phyloP scores from a whole-genome alignment of 306 rosid species.

The Vigna mungo region DNA sequence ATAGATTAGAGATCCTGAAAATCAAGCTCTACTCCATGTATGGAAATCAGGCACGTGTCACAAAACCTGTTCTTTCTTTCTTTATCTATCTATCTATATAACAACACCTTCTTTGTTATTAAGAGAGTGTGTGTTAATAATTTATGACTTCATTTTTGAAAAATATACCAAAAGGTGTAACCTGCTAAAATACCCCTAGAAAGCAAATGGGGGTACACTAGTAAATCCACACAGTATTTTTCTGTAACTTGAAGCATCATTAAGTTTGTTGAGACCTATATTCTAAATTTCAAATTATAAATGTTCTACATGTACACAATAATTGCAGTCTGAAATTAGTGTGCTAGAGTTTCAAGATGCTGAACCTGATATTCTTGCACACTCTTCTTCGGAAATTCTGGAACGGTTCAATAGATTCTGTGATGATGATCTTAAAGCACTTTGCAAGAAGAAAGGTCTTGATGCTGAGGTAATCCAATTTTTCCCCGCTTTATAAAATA shows the following conservation, averaged over 20 bases:
- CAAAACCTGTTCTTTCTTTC: not conserved
- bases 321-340: constrained; percentile 77
- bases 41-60: constrained; percentile 87
- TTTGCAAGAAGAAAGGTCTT: constrained; percentile 95
- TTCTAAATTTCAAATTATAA: constrained; percentile 28
- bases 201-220: not conserved
- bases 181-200: not conserved
- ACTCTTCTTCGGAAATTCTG: constrained; percentile 63
- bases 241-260: constrained; percentile 25
- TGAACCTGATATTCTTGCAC: constrained; percentile 81
- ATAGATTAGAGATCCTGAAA: constrained; percentile 78
- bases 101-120: not conserved
- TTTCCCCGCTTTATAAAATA: not conserved
- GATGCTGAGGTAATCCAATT: constrained; percentile 67
- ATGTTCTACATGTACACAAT: constrained; percentile 32
- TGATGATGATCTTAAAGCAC: constrained; percentile 71
- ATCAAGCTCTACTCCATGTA: constrained; percentile 81
- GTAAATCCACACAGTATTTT: not conserved
- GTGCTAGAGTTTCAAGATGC: constrained; percentile 82
- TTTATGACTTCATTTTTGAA: not conserved
- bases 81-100: not conserved
- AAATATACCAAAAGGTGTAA: not conserved
- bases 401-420: constrained; percentile 60
- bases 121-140: not conserved
- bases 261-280: constrained; percentile 8